Evolutionary conservation across 2,329 filamentous ascomycete species (phyloP).

Genomic region (Capronia epimyces): DNA sequence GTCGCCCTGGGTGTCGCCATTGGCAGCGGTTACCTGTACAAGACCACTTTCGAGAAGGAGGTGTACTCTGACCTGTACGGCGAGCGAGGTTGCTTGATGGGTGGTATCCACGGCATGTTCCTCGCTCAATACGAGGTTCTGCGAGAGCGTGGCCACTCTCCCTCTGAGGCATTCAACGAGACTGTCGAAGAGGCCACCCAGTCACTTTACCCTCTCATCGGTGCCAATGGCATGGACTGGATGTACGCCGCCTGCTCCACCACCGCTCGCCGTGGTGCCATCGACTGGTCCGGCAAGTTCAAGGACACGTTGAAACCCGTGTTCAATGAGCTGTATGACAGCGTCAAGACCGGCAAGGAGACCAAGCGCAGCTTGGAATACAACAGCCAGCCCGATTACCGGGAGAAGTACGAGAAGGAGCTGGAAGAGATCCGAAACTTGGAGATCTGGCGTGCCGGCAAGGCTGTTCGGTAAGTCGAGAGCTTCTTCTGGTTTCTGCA

Average conservation of each 20-base stretch:
- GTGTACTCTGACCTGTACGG: conserved; percentile 99
- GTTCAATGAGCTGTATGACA: conserved; percentile 95
- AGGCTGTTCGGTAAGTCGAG: conserved; percentile 73
- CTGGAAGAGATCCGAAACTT: conserved; percentile 96
- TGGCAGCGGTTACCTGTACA: conserved; percentile 97
- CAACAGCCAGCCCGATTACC: conserved; percentile 94
- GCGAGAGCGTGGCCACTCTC: conserved; percentile 94
- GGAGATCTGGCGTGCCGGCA: conserved; percentile 98
- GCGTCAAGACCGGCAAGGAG: conserved; percentile 85
- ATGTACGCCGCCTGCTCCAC: conserved; percentile 99
- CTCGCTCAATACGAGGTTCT: conserved; percentile 99
- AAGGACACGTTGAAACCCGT: conserved; percentile 98
- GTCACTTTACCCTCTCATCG: conserved; percentile 95
- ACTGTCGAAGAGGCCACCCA: conserved; percentile 99
- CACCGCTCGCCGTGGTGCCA: conserved; percentile 94
- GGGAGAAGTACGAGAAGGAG: conserved; percentile 95
- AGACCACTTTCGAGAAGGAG: conserved; percentile 99
- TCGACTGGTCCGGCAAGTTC: conserved; percentile 97
- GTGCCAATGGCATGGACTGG: conserved; percentile 98
- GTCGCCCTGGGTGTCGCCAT: conserved; percentile 94
- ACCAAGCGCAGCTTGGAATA: conserved; percentile 95
- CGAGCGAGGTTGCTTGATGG: conserved; percentile 99
- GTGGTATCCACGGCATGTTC: conserved; percentile 99
- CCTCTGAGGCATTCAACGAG: conserved; percentile 99
- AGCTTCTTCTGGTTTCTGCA: neutral